Evolutionary conservation across 2,329 filamentous ascomycete genomes (phyloP), one percentile per base, ranked within the genome.

Genomic region (Helotiales sp.): DNA sequence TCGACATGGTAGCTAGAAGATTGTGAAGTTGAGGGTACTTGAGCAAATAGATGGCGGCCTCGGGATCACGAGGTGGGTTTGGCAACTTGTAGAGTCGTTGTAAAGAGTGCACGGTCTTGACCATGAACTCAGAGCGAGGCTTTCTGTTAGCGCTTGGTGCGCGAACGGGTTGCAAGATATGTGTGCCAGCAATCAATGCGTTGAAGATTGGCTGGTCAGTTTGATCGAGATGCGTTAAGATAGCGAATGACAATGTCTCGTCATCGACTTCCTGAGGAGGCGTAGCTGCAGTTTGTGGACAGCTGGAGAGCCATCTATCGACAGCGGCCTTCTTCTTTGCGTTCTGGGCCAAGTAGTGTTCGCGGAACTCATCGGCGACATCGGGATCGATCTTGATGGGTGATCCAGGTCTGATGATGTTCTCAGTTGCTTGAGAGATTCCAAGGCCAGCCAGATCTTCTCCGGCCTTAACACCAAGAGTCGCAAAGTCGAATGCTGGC

Each of bases 261-360:
- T 97, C 93, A 67, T 97, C 93, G 5, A 96, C 89, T 58, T 96
- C 93, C 60, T 93, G 88, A 0, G 92, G 92, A 1, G 91, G 87
- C 52, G 87, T 88, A 1, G 88, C 83, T 15, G 85, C 82, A 15
- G 68, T 67, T 60, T 92, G 88, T 30, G 87, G 87, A 66, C 93
- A 93, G 59, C 85, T 88, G 33, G 83, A 87, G 61, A 98, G 84
- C 93, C 93, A 98, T 67, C 84, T 89, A 72, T 97, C 91, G 1
- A 98, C 93, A 0, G 89, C 89, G n/a, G 87, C 85, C 69, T 93
- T 90, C 17, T 93, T 96, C 76, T 96, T 96, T 72, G 92, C 91
- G 6, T 91, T 93, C 72, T 97, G 93, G 36, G 90, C 87, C 51
- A 96, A 84, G 71, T 96, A 98, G 71, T 97, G 92, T 53, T 95